Percentiles rank a stretch among this genome's conserved stretches.
Evolutionary conservation across 768 basidiomycete genomes (phyloP).

Genomic region (Lepiota brunneoincarnata): DNA sequence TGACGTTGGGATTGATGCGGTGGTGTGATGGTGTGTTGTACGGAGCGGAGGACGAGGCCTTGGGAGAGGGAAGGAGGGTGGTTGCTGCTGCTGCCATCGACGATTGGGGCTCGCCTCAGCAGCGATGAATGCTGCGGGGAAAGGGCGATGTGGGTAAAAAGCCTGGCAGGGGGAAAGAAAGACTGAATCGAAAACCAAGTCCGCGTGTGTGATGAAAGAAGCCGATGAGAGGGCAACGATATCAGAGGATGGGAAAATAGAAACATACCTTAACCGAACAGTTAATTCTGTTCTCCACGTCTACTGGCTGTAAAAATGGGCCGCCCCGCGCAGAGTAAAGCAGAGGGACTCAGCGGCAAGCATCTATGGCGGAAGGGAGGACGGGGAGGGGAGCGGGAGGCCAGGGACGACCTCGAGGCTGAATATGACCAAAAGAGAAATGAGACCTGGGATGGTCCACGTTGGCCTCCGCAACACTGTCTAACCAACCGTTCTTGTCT

Average conservation of each 20-base stretch:
- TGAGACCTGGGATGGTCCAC: too few species aligned
- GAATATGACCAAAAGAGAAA: too few species aligned
- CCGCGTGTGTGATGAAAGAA: constrained; percentile 6
- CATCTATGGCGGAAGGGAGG: background rate
- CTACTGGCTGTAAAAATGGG: background rate
- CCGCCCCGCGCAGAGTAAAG: background rate
- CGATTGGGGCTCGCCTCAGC: background rate
- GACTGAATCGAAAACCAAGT: background rate
- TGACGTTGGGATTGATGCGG: constrained; percentile 31
- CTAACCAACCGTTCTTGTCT: too few species aligned
- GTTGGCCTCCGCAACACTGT: too few species aligned
- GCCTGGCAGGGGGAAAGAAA: background rate
- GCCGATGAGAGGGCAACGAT: background rate
- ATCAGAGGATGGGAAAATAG: constrained; percentile 4
- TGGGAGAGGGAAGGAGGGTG: constrained; percentile 35
- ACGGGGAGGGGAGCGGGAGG: background rate
- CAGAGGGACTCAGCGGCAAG: background rate
- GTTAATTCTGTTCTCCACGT: background rate
- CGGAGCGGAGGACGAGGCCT: constrained; percentile 36
- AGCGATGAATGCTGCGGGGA: background rate
- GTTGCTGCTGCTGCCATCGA: constrained; percentile 23
- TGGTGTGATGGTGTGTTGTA: constrained; percentile 45
- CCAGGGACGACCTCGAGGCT: background rate
- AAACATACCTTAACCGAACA: constrained; percentile 2
- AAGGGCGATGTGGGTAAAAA: background rate